These are phyloP conservation scores for Corymbia calophylla DNA, from an alignment of 441 rosid species.

Conservation along the genomic window DNA sequence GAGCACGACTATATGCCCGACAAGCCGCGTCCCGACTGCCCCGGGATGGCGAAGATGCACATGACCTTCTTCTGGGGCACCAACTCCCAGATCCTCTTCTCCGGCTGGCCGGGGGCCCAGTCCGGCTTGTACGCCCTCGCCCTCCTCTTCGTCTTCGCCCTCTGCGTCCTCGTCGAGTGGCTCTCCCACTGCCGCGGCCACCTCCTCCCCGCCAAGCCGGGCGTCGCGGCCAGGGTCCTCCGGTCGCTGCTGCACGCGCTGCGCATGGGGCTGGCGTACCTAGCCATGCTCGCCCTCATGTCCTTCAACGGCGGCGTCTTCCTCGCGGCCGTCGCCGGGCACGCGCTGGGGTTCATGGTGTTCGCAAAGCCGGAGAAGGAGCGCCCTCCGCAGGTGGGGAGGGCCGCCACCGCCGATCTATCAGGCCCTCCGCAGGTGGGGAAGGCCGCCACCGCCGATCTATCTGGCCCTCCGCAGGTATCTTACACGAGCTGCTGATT, in stretches of 20 bases:
- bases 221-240: background rate
- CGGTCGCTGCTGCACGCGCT: background rate
- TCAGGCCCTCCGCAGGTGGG: background rate
- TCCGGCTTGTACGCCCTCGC: constrained; percentile 2
- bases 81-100: background rate
- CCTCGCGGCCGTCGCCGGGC: background rate
- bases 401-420: background rate
- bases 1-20: too few species aligned
- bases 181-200: background rate
- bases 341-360: background rate
- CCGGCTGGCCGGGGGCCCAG: background rate
- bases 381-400: background rate
- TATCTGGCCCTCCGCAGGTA: background rate
- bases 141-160: background rate
- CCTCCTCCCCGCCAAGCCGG: background rate
- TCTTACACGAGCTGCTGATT: background rate
- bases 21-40: background rate
- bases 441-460: background rate
- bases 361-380: background rate
- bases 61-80: background rate
- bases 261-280: background rate
- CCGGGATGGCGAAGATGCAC: background rate
- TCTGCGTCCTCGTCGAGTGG: background rate
- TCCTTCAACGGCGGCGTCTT: constrained; percentile 1
- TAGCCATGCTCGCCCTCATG: constrained; percentile 3